A percentile compares a stretch with the other conserved stretches of the same genome.
phyloP scores from a whole-genome alignment of 176 grass and related monocot species.

The Triticum urartu region DNA sequence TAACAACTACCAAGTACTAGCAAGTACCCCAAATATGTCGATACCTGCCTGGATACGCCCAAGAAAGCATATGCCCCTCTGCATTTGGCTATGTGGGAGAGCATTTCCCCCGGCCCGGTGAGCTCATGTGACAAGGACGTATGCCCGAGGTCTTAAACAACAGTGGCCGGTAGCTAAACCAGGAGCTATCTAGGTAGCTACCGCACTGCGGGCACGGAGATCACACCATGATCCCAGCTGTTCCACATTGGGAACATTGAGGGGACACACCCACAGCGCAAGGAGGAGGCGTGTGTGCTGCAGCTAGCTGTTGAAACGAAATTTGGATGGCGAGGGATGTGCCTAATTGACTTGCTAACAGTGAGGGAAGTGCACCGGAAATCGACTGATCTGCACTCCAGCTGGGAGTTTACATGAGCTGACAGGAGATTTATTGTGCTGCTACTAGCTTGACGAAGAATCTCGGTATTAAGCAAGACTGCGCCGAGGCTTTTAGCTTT shows the following conservation, averaged over 20 bases:
- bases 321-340: not conserved
- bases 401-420: not conserved
- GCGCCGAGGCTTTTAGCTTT: too few relatives aligned
- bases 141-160: not conserved
- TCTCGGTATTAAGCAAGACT: not conserved
- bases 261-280: not conserved
- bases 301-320: not conserved
- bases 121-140: conserved; percentile 17
- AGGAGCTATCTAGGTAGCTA: not conserved
- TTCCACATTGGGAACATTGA: not conserved
- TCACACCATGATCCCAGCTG: not conserved
- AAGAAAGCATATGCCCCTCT: conserved; percentile 8
- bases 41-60: not conserved
- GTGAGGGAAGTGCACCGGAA: not conserved
- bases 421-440: not conserved
- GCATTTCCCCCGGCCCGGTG: not conserved
- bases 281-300: not conserved
- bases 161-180: not conserved
- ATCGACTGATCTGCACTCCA: not conserved
- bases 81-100: not conserved
- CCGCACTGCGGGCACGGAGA: not conserved
- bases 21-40: not conserved
- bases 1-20: not conserved
- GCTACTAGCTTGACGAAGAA: not conserved
- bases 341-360: not conserved